Evolutionary conservation across 1,139 yeast genomes (phyloP).

Genomic region (Taphrina pruni): DNA sequence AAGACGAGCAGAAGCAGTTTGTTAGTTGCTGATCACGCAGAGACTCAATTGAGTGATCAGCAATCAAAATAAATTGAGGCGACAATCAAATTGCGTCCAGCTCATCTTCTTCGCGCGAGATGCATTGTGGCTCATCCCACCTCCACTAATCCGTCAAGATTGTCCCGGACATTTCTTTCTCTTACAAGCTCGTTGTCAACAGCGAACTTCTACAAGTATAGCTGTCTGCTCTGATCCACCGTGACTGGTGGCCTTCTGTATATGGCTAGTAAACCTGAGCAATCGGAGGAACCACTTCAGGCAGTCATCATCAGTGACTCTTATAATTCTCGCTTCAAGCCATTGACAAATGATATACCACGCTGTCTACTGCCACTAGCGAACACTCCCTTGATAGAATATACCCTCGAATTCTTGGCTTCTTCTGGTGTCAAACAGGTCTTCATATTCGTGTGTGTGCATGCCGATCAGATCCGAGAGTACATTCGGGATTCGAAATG

Average conservation of each 20-base stretch:
- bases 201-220: not conserved
- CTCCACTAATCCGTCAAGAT: too few species aligned
- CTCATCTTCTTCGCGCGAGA: too few species aligned
- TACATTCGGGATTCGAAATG: conserved; percentile 86
- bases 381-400: conserved; percentile 90
- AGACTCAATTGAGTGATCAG: too few species aligned
- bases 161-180: too few species aligned
- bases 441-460: conserved; percentile 84
- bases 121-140: too few species aligned
- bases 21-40: too few species aligned
- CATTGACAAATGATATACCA: conserved; percentile 81
- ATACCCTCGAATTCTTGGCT: conserved; percentile 91
- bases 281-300: conserved; percentile 54
- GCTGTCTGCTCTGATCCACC: not conserved
- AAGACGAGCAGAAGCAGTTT: too few species aligned
- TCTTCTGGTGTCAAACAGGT: conserved; percentile 90
- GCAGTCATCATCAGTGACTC: conserved; percentile 95
- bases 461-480: conserved; percentile 82
- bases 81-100: too few species aligned
- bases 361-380: conserved; percentile 90
- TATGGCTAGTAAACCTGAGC: conserved; percentile 23
- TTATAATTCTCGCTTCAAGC: conserved; percentile 89
- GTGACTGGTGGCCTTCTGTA: not conserved
- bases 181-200: too few species aligned
- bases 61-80: too few species aligned